Percentiles rank a stretch among this genome's conserved stretches.
Conservation (phyloP, 1,284 basidiomycete genomes). For the Coniophora puteana region DNA sequence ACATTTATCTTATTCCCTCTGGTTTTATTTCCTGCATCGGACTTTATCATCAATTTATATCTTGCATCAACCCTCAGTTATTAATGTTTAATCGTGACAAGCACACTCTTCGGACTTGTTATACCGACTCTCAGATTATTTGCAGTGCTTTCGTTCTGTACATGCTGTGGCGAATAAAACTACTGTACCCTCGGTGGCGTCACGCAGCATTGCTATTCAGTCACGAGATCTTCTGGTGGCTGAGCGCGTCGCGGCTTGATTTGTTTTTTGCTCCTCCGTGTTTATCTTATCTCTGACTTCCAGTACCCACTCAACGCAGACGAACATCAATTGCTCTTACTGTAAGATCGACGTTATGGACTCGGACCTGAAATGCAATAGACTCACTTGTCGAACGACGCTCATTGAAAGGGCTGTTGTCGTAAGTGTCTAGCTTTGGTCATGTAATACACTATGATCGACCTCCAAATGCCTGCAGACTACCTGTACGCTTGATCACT, state of each 20-base stretch:
- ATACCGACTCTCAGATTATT: conserved; percentile 9
- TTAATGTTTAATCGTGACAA: too few species aligned
- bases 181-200: too few species aligned
- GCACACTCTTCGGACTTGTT: conserved; percentile 25
- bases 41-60: too few species aligned
- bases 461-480: conserved; percentile 22
- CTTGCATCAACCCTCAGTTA: too few species aligned
- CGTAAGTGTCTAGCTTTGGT: conserved; percentile 38
- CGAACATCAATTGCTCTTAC: too few species aligned
- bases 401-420: conserved; percentile 78
- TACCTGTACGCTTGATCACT: conserved; percentile 40
- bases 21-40: too few species aligned
- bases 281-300: conserved; percentile 1
- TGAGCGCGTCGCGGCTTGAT: too few species aligned
- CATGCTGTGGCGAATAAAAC: too few species aligned
- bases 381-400: conserved; percentile 61
- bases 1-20: conserved; percentile 10
- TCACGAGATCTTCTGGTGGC: too few species aligned
- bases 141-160: too few species aligned
- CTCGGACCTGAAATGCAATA: conserved; percentile 66
- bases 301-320: background rate
- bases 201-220: too few species aligned
- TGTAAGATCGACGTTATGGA: too few species aligned
- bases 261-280: background rate
- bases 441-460: conserved; percentile 30